Conservation (phyloP, 257 asterid species). For the Knoxia roxburghii region DNA sequence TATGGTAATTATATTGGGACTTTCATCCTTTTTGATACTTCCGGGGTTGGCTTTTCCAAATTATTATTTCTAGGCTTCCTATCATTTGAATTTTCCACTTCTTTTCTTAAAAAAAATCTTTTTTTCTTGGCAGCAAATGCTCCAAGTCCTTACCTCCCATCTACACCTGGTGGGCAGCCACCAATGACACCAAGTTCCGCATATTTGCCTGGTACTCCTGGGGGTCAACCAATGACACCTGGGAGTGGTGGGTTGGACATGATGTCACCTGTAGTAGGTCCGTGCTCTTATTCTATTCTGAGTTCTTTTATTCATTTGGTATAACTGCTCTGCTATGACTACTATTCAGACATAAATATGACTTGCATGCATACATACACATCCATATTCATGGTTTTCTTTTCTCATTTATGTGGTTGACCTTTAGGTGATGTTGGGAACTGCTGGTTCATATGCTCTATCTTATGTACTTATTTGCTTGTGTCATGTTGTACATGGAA, state of each 20-base stretch:
- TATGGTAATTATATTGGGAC: conserved; percentile 47
- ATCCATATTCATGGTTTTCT: neutral
- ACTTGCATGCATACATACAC: no score
- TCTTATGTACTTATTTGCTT: no score
- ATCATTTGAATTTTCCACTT: neutral
- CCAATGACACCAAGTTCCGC: conserved; percentile 98
- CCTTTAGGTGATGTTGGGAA: no score
- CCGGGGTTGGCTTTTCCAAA: neutral
- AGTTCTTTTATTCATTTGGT: neutral
- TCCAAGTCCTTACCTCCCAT: conserved; percentile 96
- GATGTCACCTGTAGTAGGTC: conserved; percentile 95
- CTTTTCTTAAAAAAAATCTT: no score
- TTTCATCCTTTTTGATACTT: neutral
- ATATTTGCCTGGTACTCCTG: conserved; percentile 95
- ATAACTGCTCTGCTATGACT: no score
- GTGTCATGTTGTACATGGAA: no score
- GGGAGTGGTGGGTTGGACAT: conserved; percentile 92
- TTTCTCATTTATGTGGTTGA: no score
- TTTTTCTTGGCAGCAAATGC: conserved; percentile 82
- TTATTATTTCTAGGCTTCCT: neutral
- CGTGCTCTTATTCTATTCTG: neutral
- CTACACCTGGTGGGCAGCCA: conserved; percentile 96
- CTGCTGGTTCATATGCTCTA: no score
- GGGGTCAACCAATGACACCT: conserved; percentile 98
- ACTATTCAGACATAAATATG: no score